Evolutionary conservation across 1,284 basidiomycete species (phyloP).

Genomic region (Naganishia sp.): DNA sequence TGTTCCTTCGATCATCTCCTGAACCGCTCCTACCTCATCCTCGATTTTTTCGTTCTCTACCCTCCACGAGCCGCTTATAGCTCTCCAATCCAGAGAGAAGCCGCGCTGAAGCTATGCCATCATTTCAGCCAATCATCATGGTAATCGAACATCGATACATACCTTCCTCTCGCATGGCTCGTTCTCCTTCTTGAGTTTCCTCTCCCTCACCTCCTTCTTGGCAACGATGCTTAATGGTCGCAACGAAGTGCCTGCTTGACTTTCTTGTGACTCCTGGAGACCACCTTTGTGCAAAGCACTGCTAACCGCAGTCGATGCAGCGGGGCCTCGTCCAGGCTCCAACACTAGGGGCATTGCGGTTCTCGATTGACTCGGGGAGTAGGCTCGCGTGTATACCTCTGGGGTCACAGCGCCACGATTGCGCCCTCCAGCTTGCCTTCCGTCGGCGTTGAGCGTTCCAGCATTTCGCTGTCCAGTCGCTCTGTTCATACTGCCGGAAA

Average conservation of each 20-base stretch:
- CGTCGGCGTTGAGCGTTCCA: slow-evolving; percentile 33
- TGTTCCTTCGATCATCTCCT: too few relatives aligned
- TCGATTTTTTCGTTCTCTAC: slow-evolving; percentile 5
- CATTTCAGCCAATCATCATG: neutral
- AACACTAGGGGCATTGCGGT: too few relatives aligned
- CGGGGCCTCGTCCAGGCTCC: too few relatives aligned
- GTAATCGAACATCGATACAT: slow-evolving; percentile 17
- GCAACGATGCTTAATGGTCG: slow-evolving; percentile 18
- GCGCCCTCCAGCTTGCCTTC: slow-evolving; percentile 27
- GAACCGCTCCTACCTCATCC: too few relatives aligned
- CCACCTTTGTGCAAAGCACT: neutral
- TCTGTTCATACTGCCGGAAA: slow-evolving; percentile 20
- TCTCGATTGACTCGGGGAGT: too few relatives aligned
- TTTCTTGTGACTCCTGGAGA: too few relatives aligned
- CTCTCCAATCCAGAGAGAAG: slow-evolving; percentile 52
- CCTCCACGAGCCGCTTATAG: slow-evolving; percentile 39
- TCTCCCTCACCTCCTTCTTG: slow-evolving; percentile 23
- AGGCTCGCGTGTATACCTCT: neutral
- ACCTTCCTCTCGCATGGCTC: slow-evolving; percentile 40
- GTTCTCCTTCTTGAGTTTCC: slow-evolving; percentile 34
- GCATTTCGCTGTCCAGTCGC: slow-evolving; percentile 27
- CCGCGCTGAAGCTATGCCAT: slow-evolving; percentile 42
- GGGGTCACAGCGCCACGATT: slow-evolving; percentile 26
- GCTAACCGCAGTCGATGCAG: too few relatives aligned
- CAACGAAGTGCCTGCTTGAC: neutral